A percentile compares a stretch with the other conserved stretches of the same genome.
These are phyloP conservation scores for Fagus crenata DNA, from an alignment of 306 rosid species.

Conservation along the genomic window DNA sequence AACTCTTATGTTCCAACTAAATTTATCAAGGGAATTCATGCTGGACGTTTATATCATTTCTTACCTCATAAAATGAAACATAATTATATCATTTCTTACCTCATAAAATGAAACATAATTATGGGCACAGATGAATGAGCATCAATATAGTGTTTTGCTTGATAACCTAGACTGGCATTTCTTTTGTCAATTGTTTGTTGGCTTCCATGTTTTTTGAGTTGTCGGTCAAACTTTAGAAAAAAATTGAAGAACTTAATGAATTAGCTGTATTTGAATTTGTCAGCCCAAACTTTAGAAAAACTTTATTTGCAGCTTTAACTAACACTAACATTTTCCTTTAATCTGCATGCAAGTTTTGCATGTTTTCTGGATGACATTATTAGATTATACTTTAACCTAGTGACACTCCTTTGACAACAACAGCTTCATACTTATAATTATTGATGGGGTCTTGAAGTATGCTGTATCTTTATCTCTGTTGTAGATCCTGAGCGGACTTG, in stretches of 20 bases:
- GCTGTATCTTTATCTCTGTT: not conserved
- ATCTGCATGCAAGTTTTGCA: slow-evolving; percentile 12
- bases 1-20: not conserved
- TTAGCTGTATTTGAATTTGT: not conserved
- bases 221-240: not conserved
- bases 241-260: not conserved
- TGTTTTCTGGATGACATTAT: not conserved
- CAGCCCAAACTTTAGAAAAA: not conserved
- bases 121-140: not conserved
- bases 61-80: no score
- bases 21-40: not conserved
- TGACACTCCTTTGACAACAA: not conserved
- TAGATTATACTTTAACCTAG: not conserved
- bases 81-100: no score
- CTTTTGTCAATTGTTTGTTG: not conserved
- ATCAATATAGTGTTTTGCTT: not conserved
- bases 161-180: not conserved
- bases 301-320: slow-evolving; percentile 12
- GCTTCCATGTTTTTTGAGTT: not conserved
- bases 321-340: slow-evolving; percentile 8
- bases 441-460: not conserved
- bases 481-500: slow-evolving; percentile 21
- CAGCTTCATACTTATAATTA: not conserved
- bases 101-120: not conserved
- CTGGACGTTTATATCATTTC: not conserved